Percentiles rank a stretch among this genome's conserved stretches.
These are phyloP conservation scores for Ophiosphaerella herpotricha DNA, from an alignment of 2,329 filamentous ascomycete genomes.

Conservation along the genomic window DNA sequence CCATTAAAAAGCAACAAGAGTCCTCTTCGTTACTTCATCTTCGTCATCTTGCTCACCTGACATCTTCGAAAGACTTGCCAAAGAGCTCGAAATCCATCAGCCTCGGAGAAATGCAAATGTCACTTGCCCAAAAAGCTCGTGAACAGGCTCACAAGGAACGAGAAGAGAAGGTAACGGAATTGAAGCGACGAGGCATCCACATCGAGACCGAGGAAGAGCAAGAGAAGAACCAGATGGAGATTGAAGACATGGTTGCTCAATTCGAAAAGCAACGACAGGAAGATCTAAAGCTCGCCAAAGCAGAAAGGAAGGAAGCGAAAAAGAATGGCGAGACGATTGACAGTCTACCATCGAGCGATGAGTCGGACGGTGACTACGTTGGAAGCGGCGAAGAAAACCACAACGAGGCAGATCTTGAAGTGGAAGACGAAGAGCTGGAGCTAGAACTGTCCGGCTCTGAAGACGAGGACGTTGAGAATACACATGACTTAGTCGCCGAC, in stretches of 20 bases:
- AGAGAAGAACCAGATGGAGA: constrained; percentile 76
- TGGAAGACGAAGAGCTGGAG: constrained; percentile 36
- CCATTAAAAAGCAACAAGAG: constrained; percentile 66
- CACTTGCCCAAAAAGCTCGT: constrained; percentile 72
- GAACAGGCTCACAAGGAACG: constrained; percentile 80
- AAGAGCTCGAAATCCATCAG: constrained; percentile 64
- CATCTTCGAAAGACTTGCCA: constrained; percentile 57
- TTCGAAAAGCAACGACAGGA: constrained; percentile 83
- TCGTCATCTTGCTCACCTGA: constrained; percentile 75
- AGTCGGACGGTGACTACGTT: constrained; percentile 59
- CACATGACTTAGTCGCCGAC: constrained; percentile 44
- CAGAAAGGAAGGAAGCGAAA: constrained; percentile 76
- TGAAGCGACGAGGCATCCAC: constrained; percentile 78
- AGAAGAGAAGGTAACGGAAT: constrained; percentile 73
- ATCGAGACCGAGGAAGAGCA: constrained; percentile 87
- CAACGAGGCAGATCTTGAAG: constrained; percentile 44
- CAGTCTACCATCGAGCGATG: constrained; percentile 55
- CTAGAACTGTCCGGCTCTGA: constrained; percentile 32
- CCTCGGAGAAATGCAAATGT: constrained; percentile 68
- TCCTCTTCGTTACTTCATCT: constrained; percentile 67
- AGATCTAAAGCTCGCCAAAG: constrained; percentile 75
- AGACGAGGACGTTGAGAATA: constrained; percentile 41
- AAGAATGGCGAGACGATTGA: constrained; percentile 56
- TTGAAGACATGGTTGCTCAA: constrained; percentile 72
- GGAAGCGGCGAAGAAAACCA: constrained; percentile 54